Percentiles rank a stretch among this genome's conserved stretches.
Conservation (phyloP, 495 filamentous ascomycete genomes). For the Annulohypoxylon stygium region DNA sequence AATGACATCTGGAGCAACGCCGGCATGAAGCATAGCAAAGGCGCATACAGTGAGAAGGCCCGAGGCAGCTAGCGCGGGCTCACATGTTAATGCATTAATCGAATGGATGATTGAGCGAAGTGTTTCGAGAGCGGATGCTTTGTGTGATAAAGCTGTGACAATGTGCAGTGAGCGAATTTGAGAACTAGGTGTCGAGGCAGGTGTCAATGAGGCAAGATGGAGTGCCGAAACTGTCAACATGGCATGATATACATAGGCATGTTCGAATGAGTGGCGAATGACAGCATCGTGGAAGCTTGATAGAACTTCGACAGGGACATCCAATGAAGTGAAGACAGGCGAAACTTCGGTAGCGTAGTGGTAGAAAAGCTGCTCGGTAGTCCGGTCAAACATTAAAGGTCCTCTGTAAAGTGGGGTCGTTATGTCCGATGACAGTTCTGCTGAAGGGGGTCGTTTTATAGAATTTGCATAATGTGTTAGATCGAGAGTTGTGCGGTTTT, state of each 20-base stretch:
- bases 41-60: slow-evolving; percentile 30
- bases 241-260: slow-evolving; percentile 25
- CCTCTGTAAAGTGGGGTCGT: neutral
- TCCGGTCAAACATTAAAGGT: slow-evolving; percentile 3
- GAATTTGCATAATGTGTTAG: neutral
- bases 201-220: slow-evolving; percentile 19
- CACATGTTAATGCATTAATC: slow-evolving; percentile 13
- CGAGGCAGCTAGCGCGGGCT: slow-evolving; percentile 20
- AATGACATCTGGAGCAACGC: slow-evolving; percentile 17
- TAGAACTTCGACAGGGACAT: slow-evolving; percentile 15
- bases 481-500: neutral
- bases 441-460: neutral
- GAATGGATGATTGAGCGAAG: slow-evolving; percentile 14
- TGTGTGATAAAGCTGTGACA: slow-evolving; percentile 17
- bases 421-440: neutral
- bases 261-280: slow-evolving; percentile 17
- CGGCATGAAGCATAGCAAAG: slow-evolving; percentile 22
- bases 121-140: slow-evolving; percentile 20
- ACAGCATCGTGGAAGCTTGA: slow-evolving; percentile 20
- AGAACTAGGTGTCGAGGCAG: neutral
- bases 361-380: slow-evolving; percentile 13
- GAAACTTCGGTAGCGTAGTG: slow-evolving; percentile 24
- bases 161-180: slow-evolving; percentile 15
- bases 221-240: slow-evolving; percentile 23
- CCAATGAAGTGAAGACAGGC: slow-evolving; percentile 13